Conservation (phyloP, 352 stramenopile genomes). For the Phytophthora foliorum region DNA sequence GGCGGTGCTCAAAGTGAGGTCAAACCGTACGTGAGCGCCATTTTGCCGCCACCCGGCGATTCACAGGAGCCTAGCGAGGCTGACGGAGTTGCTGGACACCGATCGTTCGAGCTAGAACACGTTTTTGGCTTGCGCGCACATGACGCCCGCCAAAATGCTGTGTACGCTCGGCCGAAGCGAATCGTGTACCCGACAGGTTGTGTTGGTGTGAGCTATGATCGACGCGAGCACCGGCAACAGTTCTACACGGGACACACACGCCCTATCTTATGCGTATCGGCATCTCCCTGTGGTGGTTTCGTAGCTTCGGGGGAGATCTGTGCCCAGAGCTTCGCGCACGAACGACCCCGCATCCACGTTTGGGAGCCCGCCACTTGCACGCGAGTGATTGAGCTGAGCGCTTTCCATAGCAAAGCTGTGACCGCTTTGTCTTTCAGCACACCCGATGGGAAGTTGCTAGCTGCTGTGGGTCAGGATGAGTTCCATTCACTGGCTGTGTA, state of each 20-base stretch:
- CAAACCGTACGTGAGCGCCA: constrained; percentile 74
- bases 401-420: constrained; percentile 76
- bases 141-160: constrained; percentile 68
- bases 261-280: constrained; percentile 66
- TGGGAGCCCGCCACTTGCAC: constrained; percentile 77
- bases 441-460: constrained; percentile 53
- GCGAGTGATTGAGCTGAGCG: constrained; percentile 56
- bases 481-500: constrained; percentile 83
- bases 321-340: constrained; percentile 55
- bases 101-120: constrained; percentile 70
- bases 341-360: constrained; percentile 75
- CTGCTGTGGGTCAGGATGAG: constrained; percentile 76
- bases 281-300: constrained; percentile 60
- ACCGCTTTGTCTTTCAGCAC: constrained; percentile 71
- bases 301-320: constrained; percentile 83
- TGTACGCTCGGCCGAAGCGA: constrained; percentile 74
- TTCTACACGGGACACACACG: constrained; percentile 72
- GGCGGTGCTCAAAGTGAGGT: constrained; percentile 47
- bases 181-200: constrained; percentile 71
- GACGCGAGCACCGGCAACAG: constrained; percentile 68
- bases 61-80: constrained; percentile 43
- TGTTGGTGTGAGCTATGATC: constrained; percentile 78
- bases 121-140: constrained; percentile 69
- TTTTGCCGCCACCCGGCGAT: constrained; percentile 60
- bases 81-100: constrained; percentile 46